Evolutionary conservation across 768 basidiomycete species (phyloP).

Genomic region (Boletus rubescentipes): DNA sequence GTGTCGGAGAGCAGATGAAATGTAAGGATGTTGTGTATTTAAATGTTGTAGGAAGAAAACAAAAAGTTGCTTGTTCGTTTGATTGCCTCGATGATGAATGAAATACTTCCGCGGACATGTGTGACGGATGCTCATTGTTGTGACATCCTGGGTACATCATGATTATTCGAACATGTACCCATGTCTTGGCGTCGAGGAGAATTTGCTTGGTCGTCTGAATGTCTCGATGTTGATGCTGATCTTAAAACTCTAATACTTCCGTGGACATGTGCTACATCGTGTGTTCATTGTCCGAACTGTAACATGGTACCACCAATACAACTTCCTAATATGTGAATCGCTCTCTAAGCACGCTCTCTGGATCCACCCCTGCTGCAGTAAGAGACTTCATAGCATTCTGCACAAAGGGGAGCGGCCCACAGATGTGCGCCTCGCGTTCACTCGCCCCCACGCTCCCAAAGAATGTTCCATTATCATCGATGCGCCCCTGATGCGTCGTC

Average conservation of each 20-base stretch:
- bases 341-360: constrained; percentile 24
- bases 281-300: not conserved
- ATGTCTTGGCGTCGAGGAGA: no score
- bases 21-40: not conserved
- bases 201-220: no score
- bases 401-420: constrained; percentile 27
- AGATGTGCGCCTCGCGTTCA: constrained; percentile 19
- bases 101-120: not conserved
- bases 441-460: constrained; percentile 19
- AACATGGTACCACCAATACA: not conserved
- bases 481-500: constrained; percentile 15
- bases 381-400: constrained; percentile 24
- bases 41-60: not conserved
- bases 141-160: no score
- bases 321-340: constrained; percentile 26
- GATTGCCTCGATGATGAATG: not conserved
- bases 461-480: constrained; percentile 18
- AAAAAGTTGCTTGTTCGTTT: not conserved
- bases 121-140: no score
- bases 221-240: no score
- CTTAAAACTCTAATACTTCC: no score
- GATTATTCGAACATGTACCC: no score
- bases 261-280: no score
- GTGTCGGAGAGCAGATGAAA: not conserved
- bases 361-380: constrained; percentile 20